Percentiles rank a stretch among this genome's conserved stretches.
Conservation (phyloP, 2,329 filamentous ascomycete species). For the Aspergillus latus region DNA sequence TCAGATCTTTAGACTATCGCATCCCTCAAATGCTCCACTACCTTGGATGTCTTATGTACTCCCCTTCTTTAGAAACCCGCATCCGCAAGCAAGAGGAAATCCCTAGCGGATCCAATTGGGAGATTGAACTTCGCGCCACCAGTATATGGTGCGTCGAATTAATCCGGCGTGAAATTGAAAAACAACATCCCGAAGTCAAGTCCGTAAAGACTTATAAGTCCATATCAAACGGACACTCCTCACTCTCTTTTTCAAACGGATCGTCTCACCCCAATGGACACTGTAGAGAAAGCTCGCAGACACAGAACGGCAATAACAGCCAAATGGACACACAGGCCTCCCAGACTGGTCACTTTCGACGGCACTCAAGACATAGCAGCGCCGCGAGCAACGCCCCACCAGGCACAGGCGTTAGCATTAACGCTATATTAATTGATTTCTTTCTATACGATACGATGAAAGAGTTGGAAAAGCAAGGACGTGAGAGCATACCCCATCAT, state of each 20-base stretch:
- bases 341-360: constrained; percentile 20
- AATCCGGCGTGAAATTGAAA: constrained; percentile 75
- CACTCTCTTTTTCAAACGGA: not conserved
- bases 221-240: constrained; percentile 1
- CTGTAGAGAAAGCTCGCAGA: not conserved
- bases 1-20: constrained; percentile 69
- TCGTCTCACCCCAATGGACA: not conserved
- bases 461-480: constrained; percentile 66
- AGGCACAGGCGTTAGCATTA: constrained; percentile 49
- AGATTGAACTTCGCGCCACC: constrained; percentile 85
- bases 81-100: constrained; percentile 67
- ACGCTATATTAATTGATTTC: constrained; percentile 94
- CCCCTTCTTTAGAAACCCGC: constrained; percentile 70
- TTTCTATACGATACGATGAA: constrained; percentile 96
- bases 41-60: constrained; percentile 80
- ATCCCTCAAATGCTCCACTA: constrained; percentile 89
- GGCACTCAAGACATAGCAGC: constrained; percentile 21
- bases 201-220: constrained; percentile 4
- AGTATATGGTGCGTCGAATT: constrained; percentile 97
- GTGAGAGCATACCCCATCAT: constrained; percentile 70
- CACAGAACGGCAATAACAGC: constrained; percentile 2
- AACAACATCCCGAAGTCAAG: constrained; percentile 67
- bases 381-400: constrained; percentile 12
- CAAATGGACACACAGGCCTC: constrained; percentile 15
- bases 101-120: constrained; percentile 71